Evolutionary conservation across 2,329 filamentous ascomycete species (phyloP), one percentile per base, ranked within the genome.

Genomic region (Colletotrichum sp.): DNA sequence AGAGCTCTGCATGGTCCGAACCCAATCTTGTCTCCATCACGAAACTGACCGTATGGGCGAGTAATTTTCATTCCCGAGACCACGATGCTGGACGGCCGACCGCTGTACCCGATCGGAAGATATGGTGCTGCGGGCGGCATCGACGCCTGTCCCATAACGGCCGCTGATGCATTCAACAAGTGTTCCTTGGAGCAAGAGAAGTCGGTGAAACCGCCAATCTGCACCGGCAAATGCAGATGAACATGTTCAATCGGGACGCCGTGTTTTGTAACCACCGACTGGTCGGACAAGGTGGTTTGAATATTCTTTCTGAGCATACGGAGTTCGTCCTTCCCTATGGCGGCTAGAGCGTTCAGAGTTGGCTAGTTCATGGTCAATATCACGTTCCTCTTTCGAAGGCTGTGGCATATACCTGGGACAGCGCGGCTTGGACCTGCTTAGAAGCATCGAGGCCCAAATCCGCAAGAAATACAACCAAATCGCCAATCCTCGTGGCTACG

Each of bases 111-210:
- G 16, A 82, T 87, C 28, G 82, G 91, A 74, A 89, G 85, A 74
- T 90, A 83, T 69, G 86, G 85, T 64, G 89, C 90, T 3, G 85
- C 82, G 16, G 88, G 85, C 21, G 87, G 86, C 26, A 88, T 81
- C 67, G 83, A 82, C 10, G 81, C 79, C 30, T 81, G 82, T 32
- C 83, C 85, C 18, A 85, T 82, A 38, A 88, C 82, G 4, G 83
- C 86, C 75, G 82, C 84, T 0, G 84, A 82, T 21, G 87, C 89
- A 61, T 92, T 92, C 64, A 86, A 84, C 32, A 88, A 85, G 76
- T 92, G 90, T 60, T 90, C 86, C 10, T 86, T 83, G 0, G 87
- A 90, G 72, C 88, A 90, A 3, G 87, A 90, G 81, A 91, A 92
- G 80, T 92, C 92, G 28, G 73, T 75, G 79, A 92, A 93, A 43